Base-by-base conservation (phyloP, 208 protist genomes). In the Trypanosoma vivax region DNA sequence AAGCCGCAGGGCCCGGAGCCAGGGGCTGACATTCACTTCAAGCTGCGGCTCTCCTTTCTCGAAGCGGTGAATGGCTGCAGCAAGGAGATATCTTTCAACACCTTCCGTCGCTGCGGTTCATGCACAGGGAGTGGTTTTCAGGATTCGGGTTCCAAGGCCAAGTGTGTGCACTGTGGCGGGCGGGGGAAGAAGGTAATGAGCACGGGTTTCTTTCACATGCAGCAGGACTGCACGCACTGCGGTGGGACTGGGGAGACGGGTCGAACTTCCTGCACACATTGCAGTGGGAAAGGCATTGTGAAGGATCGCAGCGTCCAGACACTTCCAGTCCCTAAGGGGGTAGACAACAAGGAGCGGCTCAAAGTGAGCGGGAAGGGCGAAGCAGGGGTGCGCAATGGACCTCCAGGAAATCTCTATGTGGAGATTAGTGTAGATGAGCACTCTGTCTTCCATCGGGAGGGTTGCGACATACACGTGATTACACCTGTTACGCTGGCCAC, bases 181-280 rank as follows among this genome's bases (percentile, higher is more conserved):
- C 70, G 82, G 0, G 88, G 88, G 9, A 92, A 93, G 73, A 89
- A 87, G 65, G 81, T 92, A 27, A 93, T 92, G 82, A 88, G 79
- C 30, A 93, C 84, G 4, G 88, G 88, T 30, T 95, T 92, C 67
- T 95, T 92, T 42, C 85, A 92, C 64, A 88, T 95, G 79, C 82
- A 95, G 65, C 82, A 95, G 59, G 82, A 90, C 65, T 95, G 88
- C 62, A 88, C 84, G 14, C 69, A 87, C 66, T 95, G 88, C 65
- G 85, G 83, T 23, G 88, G 88, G 21, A 85, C 83, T 18, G 88
- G 88, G 18, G 80, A 95, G 66, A 65, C 85, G 19, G 76, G 80
- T 30, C 73, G 79, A 18, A 75, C 73, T 5, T 81, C 83, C 19
- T 95, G 88, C 61, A 77, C 73, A 31, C 65, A 75, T 62, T 95